Base-by-base conservation (phyloP, 148 eudicot species). In the Camellia granthamiana region DNA sequence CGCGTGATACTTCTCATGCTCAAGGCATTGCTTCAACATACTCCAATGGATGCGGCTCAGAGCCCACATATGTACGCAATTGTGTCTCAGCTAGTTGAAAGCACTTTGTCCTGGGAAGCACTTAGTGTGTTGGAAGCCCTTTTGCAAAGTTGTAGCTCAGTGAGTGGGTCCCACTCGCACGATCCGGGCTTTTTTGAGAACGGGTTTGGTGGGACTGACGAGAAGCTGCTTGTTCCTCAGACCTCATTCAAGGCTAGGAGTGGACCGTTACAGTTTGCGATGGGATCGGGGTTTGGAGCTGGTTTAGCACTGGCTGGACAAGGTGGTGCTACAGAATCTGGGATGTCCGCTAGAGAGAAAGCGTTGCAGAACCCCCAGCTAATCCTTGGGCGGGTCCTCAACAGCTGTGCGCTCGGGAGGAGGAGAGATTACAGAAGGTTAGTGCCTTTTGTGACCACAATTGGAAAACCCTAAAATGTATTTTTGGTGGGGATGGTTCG, bases 1-100 rank as follows among this genome's bases (percentile, higher is more conserved):
- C 90, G 99, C 16, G 97, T 96, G 7, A 92, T 96, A 80, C 91
- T 96, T 55, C 92, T 96, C 47, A 84, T 91, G 87, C 90, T 96
- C 10, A 96, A 94, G 84, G 99, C 97, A 81, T 84, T 96, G 78
- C 97, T 96, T 18, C 98, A 96, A 83, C 99, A 96, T 71, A 94
- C 99, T 47, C 97, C 98, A 16, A 94, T 94, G 74, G 99, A 96
- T 85, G 94, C 99, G 21, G 98, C 99, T 66, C 98, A 96, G 83
- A 96, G 97, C 79, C 99, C 99, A 1, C 99, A 96, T 79, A 96
- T 96, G 99, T 96, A 96, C 81, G 95, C 99, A 12, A 91, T 94
- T 61, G 99, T 96, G 49, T 96, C 99, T 54, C 99, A 96, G 83
- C 88, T 94, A 10, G 99, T 96, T n/a, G 99, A 96, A 83, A 96